A percentile compares a stretch with the other conserved stretches of the same genome.
phyloP scores from a whole-genome alignment of 257 asterid species.

The Ballota nigra region DNA sequence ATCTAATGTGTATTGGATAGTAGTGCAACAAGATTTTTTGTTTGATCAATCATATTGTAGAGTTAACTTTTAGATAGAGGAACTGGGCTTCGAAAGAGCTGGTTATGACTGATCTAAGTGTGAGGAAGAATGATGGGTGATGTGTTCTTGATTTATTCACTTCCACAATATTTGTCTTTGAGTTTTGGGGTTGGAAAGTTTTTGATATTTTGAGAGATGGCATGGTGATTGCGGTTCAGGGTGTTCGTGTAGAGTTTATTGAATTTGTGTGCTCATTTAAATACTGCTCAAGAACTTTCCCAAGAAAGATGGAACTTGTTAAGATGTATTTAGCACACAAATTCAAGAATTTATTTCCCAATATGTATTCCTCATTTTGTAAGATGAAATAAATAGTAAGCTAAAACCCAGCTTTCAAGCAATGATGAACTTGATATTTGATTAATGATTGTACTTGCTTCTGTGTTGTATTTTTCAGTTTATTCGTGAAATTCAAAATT shows the following conservation, averaged over 20 bases:
- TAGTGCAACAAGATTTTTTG: conserved; percentile 21
- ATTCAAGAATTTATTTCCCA: too few relatives aligned
- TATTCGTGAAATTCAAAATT: not conserved
- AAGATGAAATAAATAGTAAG: not conserved
- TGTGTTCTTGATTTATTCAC: conserved; percentile 11
- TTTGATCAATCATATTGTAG: conserved; percentile 25
- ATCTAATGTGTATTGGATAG: conserved; percentile 34
- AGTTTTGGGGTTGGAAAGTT: conserved; percentile 1
- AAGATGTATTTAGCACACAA: too few relatives aligned
- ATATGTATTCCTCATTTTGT: too few relatives aligned
- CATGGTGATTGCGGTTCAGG: not conserved
- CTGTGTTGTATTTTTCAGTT: not conserved
- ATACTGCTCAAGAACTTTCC: too few relatives aligned
- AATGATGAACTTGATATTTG: not conserved
- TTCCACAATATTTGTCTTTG: not conserved
- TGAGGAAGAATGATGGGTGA: conserved; percentile 4
- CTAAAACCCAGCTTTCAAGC: not conserved
- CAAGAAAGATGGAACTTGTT: too few relatives aligned
- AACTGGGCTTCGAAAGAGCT: conserved; percentile 5
- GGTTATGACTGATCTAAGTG: conserved; percentile 10
- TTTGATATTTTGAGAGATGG: not conserved
- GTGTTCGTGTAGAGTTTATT: not conserved
- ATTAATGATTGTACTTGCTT: not conserved
- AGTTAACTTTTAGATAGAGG: conserved; percentile 21
- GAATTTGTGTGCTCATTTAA: not conserved